These are phyloP conservation scores for Onygenales sp. DNA, from an alignment of 2,329 filamentous ascomycete genomes.

Conservation along the genomic window DNA sequence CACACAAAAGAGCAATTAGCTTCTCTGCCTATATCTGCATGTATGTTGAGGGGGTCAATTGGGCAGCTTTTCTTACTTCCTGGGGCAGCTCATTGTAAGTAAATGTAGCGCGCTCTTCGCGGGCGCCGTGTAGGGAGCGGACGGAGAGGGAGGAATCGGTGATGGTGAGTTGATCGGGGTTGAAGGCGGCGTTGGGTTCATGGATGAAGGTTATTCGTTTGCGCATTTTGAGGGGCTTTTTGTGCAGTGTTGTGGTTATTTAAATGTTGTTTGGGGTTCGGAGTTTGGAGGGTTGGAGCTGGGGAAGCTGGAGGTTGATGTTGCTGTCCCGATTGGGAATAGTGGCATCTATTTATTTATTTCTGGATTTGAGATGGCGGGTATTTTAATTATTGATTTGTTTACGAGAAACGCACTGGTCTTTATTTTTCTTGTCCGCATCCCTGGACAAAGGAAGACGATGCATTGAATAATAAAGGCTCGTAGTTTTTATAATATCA, in stretches of 20 bases:
- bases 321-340: conserved; percentile 4
- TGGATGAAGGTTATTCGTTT: conserved; percentile 64
- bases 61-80: conserved; percentile 38
- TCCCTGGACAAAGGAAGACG: not conserved
- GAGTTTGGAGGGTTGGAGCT: not conserved
- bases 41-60: not conserved
- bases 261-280: not conserved
- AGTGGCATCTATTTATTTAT: not conserved
- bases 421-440: not conserved
- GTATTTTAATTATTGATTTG: not conserved
- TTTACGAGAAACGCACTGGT: not conserved
- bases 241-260: not conserved
- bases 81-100: conserved; percentile 62
- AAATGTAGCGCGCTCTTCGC: conserved; percentile 72
- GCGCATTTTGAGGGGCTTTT: conserved; percentile 22
- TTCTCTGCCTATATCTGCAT: not conserved
- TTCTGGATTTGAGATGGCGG: no score
- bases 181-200: conserved; percentile 52
- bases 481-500: not conserved
- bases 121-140: conserved; percentile 53
- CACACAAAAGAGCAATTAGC: not conserved
- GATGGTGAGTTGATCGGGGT: conserved; percentile 55
- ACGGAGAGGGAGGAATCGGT: conserved; percentile 46
- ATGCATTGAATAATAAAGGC: not conserved
- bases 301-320: not conserved